phyloP scores from a whole-genome alignment of 2,329 filamentous ascomycete genomes.

The Capronia epimyces region DNA sequence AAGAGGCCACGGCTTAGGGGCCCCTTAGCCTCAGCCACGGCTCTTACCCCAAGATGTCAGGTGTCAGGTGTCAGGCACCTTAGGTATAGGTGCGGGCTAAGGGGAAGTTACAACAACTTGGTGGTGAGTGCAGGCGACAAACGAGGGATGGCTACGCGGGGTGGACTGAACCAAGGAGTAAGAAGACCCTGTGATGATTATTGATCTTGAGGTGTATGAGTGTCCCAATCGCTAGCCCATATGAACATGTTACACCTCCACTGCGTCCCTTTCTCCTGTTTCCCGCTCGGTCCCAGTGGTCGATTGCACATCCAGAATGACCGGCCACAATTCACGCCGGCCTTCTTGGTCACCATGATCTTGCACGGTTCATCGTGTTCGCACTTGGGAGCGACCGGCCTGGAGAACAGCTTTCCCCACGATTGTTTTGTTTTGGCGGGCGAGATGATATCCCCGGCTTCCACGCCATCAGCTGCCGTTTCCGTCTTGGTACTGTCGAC shows the following conservation, averaged over 20 bases:
- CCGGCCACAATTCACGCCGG: conserved; percentile 70
- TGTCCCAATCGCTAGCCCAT: conserved; percentile 60
- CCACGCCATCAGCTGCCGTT: no score
- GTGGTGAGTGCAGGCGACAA: no score
- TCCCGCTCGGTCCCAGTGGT: conserved; percentile 78
- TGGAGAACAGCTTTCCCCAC: conserved; percentile 79
- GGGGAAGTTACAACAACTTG: no score
- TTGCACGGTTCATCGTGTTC: conserved; percentile 88
- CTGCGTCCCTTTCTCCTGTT: conserved; percentile 75
- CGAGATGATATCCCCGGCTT: no score
- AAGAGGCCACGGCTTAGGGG: no score
- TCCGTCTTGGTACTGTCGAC: background rate
- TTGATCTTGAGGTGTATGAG: conserved; percentile 20
- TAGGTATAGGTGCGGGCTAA: no score
- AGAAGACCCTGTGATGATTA: no score
- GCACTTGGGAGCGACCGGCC: conserved; percentile 68
- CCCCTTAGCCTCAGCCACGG: no score
- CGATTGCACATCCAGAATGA: conserved; percentile 65
- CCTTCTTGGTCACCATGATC: conserved; percentile 77
- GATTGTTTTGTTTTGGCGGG: conserved; percentile 57
- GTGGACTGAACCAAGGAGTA: no score
- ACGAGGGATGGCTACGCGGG: no score
- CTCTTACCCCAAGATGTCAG: no score
- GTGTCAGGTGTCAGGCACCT: no score
- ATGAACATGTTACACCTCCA: conserved; percentile 87